Conservation (phyloP, 257 asterid genomes). For the Solanum lycopersicoides region DNA sequence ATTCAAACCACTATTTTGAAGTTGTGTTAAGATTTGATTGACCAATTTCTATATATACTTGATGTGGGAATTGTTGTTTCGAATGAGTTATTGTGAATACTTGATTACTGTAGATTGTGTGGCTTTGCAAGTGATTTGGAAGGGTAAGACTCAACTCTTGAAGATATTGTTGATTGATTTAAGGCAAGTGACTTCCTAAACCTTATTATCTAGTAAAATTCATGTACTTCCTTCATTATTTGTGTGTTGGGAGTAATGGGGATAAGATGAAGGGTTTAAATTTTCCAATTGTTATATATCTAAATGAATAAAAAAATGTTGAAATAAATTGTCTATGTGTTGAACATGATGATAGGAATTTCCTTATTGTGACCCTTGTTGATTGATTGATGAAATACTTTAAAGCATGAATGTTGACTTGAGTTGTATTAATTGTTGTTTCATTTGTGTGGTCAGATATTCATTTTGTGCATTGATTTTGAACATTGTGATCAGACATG, state of each 20-base stretch:
- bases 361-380: background rate
- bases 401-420: background rate
- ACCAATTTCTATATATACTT: background rate
- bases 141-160: background rate
- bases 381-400: background rate
- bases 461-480: background rate
- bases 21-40: too few species aligned
- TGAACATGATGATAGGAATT: background rate
- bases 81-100: background rate
- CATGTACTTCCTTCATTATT: background rate
- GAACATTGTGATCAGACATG: background rate
- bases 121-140: background rate
- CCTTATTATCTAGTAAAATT: background rate
- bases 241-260: background rate
- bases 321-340: too few species aligned
- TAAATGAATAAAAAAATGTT: background rate
- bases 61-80: background rate
- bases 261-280: too few species aligned
- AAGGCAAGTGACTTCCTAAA: background rate
- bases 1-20: background rate
- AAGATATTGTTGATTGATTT: background rate
- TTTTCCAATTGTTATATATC: background rate
- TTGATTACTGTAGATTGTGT: background rate
- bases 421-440: background rate
- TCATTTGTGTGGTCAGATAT: background rate